These are phyloP conservation scores for Viridothelium virens DNA, from an alignment of 495 filamentous ascomycete genomes.

Conservation along the genomic window DNA sequence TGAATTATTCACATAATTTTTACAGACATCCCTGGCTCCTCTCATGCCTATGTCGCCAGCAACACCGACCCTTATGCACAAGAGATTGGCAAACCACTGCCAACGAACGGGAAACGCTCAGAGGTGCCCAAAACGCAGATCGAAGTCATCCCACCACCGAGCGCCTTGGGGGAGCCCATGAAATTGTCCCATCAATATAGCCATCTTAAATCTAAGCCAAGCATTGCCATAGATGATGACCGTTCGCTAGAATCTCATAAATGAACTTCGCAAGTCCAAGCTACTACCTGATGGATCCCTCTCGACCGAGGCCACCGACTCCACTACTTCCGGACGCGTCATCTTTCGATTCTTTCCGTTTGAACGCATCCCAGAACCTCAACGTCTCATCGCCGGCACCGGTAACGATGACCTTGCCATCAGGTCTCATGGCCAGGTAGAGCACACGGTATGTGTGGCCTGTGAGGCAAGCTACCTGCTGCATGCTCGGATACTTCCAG, in stretches of 20 bases:
- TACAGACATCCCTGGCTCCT: neutral
- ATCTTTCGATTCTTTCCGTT: slow-evolving; percentile 44
- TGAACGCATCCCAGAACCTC: slow-evolving; percentile 94
- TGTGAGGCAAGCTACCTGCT: slow-evolving; percentile 86
- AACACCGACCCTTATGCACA: slow-evolving; percentile 1
- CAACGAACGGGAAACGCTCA: neutral
- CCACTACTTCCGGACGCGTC: neutral
- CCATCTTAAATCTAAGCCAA: neutral
- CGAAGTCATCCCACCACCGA: neutral
- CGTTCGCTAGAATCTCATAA: too few species aligned
- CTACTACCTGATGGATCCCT: neutral
- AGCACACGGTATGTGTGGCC: slow-evolving; percentile 94
- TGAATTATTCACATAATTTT: neutral
- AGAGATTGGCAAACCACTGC: neutral
- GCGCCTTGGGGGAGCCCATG: neutral
- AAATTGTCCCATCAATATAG: neutral
- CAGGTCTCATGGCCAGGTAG: slow-evolving; percentile 94
- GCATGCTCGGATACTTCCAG: slow-evolving; percentile 98
- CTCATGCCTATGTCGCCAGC: neutral
- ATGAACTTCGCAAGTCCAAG: too few species aligned
- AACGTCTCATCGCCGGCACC: slow-evolving; percentile 95
- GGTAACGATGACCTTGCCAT: slow-evolving; percentile 87
- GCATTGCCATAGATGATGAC: neutral
- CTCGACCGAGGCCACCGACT: slow-evolving; percentile 5
- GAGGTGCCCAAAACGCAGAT: neutral